Conservation (phyloP, 768 basidiomycete species). For the Mycena galericulata region DNA sequence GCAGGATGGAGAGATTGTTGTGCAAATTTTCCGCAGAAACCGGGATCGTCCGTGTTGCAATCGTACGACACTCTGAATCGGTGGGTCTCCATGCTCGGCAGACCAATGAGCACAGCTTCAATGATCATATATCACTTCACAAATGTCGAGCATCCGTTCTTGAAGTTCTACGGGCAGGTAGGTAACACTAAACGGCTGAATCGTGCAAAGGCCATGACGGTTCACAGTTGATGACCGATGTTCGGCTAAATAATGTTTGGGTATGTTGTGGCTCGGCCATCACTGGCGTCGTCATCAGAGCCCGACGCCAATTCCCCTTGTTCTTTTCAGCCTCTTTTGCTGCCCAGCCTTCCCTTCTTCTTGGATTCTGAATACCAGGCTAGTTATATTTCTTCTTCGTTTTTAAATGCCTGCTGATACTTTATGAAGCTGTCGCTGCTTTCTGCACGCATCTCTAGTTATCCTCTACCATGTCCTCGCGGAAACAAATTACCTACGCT, state of each 20-base stretch:
- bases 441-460: neutral
- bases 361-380: neutral
- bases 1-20: conserved; percentile 7
- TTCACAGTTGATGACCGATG: neutral
- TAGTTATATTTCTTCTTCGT: neutral
- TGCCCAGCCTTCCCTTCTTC: no score
- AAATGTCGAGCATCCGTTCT: conserved; percentile 19
- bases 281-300: no score
- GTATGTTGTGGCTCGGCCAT: no score
- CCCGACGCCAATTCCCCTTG: no score
- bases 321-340: neutral
- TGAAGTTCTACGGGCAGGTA: conserved; percentile 23
- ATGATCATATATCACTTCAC: neutral
- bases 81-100: conserved; percentile 18
- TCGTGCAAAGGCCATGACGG: neutral
- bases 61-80: conserved; percentile 2
- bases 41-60: neutral
- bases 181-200: no score
- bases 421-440: neutral
- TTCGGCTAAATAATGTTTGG: no score
- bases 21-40: conserved; percentile 1
- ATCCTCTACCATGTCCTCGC: conserved; percentile 18
- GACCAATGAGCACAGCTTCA: conserved; percentile 22
- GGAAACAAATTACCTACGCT: conserved; percentile 36
- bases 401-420: neutral